Conservation (phyloP, 2,329 filamentous ascomycete genomes). For the Monosporascus sp. region DNA sequence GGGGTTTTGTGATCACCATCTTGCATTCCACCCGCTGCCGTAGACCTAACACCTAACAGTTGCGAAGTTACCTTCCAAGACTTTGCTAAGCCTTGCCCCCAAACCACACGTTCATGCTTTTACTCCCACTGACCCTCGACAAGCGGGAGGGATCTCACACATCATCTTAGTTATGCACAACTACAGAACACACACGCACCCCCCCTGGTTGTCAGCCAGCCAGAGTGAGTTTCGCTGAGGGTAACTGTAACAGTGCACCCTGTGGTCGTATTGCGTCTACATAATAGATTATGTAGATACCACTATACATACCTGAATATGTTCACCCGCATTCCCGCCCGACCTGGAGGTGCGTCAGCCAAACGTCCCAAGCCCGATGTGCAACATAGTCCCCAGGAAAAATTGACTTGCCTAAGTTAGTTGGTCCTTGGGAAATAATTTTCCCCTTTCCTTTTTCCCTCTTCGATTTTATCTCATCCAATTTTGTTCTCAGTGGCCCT, state of each 20-base stretch:
- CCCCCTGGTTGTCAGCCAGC: neutral
- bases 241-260: too few relatives aligned
- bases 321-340: too few relatives aligned
- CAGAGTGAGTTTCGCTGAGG: neutral
- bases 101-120: neutral
- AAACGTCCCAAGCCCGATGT: neutral
- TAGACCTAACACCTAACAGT: neutral
- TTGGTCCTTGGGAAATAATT: neutral
- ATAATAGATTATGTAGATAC: too few relatives aligned
- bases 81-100: neutral
- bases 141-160: neutral
- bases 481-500: neutral
- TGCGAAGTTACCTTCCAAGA: neutral
- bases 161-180: neutral
- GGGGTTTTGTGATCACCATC: neutral
- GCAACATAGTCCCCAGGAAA: neutral
- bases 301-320: too few relatives aligned
- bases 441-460: neutral
- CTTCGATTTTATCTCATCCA: neutral
- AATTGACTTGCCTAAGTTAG: neutral
- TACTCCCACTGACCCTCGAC: neutral
- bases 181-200: neutral
- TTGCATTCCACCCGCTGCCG: neutral
- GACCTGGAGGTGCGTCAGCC: too few relatives aligned
- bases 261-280: too few relatives aligned